Base-by-base conservation (phyloP, 345 rosid species). In the Eucalyptus grandis region DNA sequence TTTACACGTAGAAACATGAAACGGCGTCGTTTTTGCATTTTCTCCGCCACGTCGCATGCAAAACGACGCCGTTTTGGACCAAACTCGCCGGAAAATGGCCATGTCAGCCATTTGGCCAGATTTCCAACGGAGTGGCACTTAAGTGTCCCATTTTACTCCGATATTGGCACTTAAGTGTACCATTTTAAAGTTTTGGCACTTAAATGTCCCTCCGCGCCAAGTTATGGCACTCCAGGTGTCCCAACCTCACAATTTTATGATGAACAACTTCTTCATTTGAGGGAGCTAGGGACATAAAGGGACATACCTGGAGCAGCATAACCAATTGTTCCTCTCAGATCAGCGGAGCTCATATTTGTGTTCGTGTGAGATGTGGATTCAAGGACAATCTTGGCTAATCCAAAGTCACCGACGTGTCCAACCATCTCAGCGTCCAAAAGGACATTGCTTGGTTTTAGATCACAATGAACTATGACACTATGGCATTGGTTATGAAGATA, bases 401-500 rank as follows among this genome's bases (percentile, higher is more conserved):
- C 77, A 65, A 65, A 65, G 22, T 67, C 80, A 15, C 43, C 22
- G 11, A 31, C 22, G 5, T 67, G 80, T 67, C 80, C 80, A 15
- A 16, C 43, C 80, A 67, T 67, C 40, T 67, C 43, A 67, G 40
- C 22, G 0, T 67, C 80, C 16, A 67, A 16, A 67, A 67, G 80
- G 80, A 67, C 40, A 31, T 67, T 67, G 12, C 43, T 67, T 16
- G 80, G 80, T 11, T 67, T 67, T 67, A 67, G 80, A 60, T 91
- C 91, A 90, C 90, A 83, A 40, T 89, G 92, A 88, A 89, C n/a
- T 9, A 90, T 40, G 15, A 88, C 3, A 1, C 26, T 69, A 14
- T 83, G 85, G 24, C 90, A 87, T 14, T 81, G 49, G 30, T 89
- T 50, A 49, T 90, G 91, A 27, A 91, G 88, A 86, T 90, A 91